Conservation (phyloP, 257 asterid genomes). For the Knoxia roxburghii region DNA sequence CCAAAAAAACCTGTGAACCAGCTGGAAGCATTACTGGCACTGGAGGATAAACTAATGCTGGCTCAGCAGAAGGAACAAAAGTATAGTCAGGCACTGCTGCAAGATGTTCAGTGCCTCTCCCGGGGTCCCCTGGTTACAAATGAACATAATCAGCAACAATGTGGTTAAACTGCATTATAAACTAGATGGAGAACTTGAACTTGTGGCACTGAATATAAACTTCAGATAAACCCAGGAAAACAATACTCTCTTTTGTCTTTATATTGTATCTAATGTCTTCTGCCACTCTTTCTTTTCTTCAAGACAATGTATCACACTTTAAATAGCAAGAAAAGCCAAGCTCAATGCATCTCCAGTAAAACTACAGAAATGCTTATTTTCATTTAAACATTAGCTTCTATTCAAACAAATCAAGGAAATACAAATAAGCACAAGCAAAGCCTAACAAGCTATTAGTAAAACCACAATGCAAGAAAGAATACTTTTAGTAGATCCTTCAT, state of each 20-base stretch:
- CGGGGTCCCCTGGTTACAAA: constrained; percentile 41
- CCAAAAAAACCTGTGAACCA: constrained; percentile 56
- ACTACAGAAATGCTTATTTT: neutral
- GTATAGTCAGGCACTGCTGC: constrained; percentile 48
- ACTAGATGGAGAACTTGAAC: constrained; percentile 1
- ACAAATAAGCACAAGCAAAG: neutral
- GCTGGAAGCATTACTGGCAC: constrained; percentile 45
- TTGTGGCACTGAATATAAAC: neutral
- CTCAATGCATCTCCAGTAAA: neutral
- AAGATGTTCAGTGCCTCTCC: constrained; percentile 49
- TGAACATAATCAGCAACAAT: constrained; percentile 22
- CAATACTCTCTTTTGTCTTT: neutral
- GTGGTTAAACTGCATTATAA: neutral
- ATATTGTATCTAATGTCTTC: neutral
- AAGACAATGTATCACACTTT: neutral
- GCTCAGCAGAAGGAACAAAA: constrained; percentile 57
- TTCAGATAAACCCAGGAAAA: neutral
- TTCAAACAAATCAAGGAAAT: neutral
- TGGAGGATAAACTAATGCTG: constrained; percentile 54
- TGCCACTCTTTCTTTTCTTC: neutral
- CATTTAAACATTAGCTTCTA: constrained; percentile 1
- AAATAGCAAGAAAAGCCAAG: neutral
- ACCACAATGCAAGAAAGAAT: constrained; percentile 28
- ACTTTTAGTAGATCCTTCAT: constrained; percentile 39
- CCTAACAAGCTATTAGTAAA: constrained; percentile 13